phyloP scores from a whole-genome alignment of 2,329 filamentous ascomycete genomes.

The Septoria petroselini region DNA sequence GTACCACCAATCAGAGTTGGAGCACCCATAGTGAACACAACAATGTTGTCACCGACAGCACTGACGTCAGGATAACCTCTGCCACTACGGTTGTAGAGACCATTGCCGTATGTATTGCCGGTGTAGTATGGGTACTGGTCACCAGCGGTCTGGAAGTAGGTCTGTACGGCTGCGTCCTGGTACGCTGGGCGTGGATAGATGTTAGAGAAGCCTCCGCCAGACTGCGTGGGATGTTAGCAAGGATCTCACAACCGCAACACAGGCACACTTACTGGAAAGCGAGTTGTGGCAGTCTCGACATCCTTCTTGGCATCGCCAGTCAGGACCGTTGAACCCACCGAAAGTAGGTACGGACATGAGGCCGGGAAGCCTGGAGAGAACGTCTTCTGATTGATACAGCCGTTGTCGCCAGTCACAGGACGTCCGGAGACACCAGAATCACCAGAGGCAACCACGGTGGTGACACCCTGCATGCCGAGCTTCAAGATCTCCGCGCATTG shows the following conservation, averaged over 20 bases:
- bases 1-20: conserved; percentile 33
- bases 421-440: conserved; percentile 44
- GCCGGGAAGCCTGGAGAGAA: conserved; percentile 45
- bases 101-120: conserved; percentile 54
- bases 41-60: conserved; percentile 34
- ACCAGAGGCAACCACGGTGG: conserved; percentile 49
- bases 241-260: background rate
- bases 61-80: conserved; percentile 45
- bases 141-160: conserved; percentile 36
- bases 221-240: conserved; percentile 14
- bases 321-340: conserved; percentile 45
- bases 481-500: conserved; percentile 49
- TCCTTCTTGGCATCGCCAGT: conserved; percentile 35
- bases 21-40: conserved; percentile 23
- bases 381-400: conserved; percentile 34
- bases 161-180: conserved; percentile 39
- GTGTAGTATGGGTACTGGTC: conserved; percentile 35
- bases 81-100: conserved; percentile 31
- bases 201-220: conserved; percentile 43
- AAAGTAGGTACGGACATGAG: conserved; percentile 39
- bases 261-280: conserved; percentile 35
- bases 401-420: conserved; percentile 38
- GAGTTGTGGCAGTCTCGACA: conserved; percentile 42
- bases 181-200: conserved; percentile 39
- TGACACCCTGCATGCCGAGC: conserved; percentile 51